phyloP scores from a whole-genome alignment of 2,329 filamentous ascomycete genomes.

The Alternaria viburni region DNA sequence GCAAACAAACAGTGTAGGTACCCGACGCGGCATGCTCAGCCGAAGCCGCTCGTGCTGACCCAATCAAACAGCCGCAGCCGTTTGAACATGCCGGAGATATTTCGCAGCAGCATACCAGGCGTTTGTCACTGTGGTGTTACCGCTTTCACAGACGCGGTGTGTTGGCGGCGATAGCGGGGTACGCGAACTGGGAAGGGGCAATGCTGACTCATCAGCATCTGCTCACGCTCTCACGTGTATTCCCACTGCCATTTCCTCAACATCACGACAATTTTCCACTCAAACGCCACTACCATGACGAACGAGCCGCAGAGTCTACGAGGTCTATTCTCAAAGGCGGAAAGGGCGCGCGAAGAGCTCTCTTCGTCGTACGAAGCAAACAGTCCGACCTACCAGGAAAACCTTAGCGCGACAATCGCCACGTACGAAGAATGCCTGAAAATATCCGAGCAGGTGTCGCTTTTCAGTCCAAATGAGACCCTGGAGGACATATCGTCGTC shows the following conservation, averaged over 20 bases:
- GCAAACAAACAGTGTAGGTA: conserved; percentile 25
- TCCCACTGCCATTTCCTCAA: conserved; percentile 5
- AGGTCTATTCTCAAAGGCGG: conserved; percentile 61
- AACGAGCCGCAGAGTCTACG: conserved; percentile 61
- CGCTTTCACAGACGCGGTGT: conserved; percentile 5
- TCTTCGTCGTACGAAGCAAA: conserved; percentile 70
- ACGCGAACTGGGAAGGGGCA: conserved; percentile 19
- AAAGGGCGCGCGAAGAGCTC: conserved; percentile 62
- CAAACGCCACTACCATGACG: conserved; percentile 40
- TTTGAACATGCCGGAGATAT: neutral
- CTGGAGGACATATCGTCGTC: conserved; percentile 84
- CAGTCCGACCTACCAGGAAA: conserved; percentile 69
- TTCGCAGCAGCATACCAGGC: neutral
- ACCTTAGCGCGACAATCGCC: conserved; percentile 69
- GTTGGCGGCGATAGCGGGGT: conserved; percentile 19
- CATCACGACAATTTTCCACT: neutral
- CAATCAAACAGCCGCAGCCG: neutral
- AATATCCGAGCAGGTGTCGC: conserved; percentile 71
- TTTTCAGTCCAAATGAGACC: conserved; percentile 91
- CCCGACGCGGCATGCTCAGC: conserved; percentile 2
- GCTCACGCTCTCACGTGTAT: conserved; percentile 32
- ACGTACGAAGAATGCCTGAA: conserved; percentile 76
- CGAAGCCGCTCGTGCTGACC: neutral
- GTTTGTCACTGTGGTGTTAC: neutral
- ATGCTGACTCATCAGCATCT: conserved; percentile 29